Conservation (phyloP, 768 basidiomycete species). For the Tylopilus subfusipes region DNA sequence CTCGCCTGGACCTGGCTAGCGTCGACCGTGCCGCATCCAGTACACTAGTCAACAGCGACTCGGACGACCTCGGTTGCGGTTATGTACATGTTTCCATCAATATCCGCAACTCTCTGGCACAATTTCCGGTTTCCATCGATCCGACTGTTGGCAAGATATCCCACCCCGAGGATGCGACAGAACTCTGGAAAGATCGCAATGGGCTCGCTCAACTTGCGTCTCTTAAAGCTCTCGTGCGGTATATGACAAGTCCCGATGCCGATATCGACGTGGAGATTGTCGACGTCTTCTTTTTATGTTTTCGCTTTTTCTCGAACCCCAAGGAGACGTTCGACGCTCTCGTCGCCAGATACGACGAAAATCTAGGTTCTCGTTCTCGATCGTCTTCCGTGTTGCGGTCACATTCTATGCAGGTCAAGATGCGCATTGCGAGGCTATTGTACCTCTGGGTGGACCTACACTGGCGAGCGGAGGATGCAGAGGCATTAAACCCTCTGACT, state of each 20-base stretch:
- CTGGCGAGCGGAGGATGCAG: constrained; percentile 54
- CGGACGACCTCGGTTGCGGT: constrained; percentile 11
- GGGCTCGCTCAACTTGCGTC: constrained; percentile 35
- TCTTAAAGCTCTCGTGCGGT: constrained; percentile 41
- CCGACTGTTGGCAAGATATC: constrained; percentile 28
- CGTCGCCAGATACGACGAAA: constrained; percentile 48
- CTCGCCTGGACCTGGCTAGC: constrained; percentile 1
- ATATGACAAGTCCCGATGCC: constrained; percentile 43
- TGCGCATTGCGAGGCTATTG: constrained; percentile 58
- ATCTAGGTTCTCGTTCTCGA: constrained; percentile 10
- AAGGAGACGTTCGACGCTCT: constrained; percentile 41
- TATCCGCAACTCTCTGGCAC: constrained; percentile 26
- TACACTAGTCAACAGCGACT: constrained; percentile 19
- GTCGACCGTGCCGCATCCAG: constrained; percentile 14
- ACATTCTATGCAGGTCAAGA: constrained; percentile 48
- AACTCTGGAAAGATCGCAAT: constrained; percentile 27
- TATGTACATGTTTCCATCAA: constrained; percentile 26
- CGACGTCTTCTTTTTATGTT: constrained; percentile 64
- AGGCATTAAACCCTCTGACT: constrained; percentile 29
- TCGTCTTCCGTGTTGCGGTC: constrained; percentile 34
- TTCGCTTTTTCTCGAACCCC: constrained; percentile 63
- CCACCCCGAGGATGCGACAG: constrained; percentile 28
- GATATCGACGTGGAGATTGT: constrained; percentile 42
- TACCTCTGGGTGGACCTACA: constrained; percentile 70
- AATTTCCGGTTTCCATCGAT: constrained; percentile 27